Base-by-base conservation (phyloP, 139 green algal species). In the Pseudopediastrum boryanum region DNA sequence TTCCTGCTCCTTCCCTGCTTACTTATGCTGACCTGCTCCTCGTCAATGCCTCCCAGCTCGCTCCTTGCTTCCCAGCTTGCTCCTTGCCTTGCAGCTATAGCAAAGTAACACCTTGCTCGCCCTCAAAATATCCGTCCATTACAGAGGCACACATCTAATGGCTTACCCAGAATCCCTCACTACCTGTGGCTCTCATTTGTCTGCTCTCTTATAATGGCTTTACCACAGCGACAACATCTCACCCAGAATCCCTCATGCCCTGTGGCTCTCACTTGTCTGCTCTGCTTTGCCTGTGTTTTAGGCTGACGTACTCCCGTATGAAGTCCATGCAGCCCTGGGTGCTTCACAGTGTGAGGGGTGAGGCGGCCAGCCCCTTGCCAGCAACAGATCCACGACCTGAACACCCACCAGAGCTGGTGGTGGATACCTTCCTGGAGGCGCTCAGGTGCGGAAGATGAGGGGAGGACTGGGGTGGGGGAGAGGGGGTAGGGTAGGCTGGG, bases 361-460 rank as follows among this genome's bases (percentile, higher is more conserved):
- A 81, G 46, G 46, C 74, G 2, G 1, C 35, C 5, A 54, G 25
- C 10, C 1, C 9, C 29, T 62, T 74, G 23, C 74, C 48, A 4
- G 77, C 77, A n/a, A 44, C 41, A 35, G 65, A 44, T 4, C 80
- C 74, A 61, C 70, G 54, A 2, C 79, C 83, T 29, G 83, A 83
- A 54, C 46, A 84, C 43, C 64, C 78, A 0, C 83, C 83, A 29
- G 83, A 88, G 79, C 62, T 75, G 43, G 44, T 88, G 2, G 83
- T 88, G 51, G 74, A 70, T 36, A 61, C 78, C 21, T 66, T 80
- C 39, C 56, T 87, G 56, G 65, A 62, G 25, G 77, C 83, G 3
- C 56, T 87, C 51, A 77, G 66, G 74, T 82, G 50, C 79, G 81
- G 41, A 0, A 16, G 8, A 25, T 25, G 31, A 19, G 39, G 31